A percentile compares a stretch with the other conserved stretches of the same genome.
Evolutionary conservation across 192 early-diverging fungal genomes (phyloP).

Genomic region (Coemansia sp.): DNA sequence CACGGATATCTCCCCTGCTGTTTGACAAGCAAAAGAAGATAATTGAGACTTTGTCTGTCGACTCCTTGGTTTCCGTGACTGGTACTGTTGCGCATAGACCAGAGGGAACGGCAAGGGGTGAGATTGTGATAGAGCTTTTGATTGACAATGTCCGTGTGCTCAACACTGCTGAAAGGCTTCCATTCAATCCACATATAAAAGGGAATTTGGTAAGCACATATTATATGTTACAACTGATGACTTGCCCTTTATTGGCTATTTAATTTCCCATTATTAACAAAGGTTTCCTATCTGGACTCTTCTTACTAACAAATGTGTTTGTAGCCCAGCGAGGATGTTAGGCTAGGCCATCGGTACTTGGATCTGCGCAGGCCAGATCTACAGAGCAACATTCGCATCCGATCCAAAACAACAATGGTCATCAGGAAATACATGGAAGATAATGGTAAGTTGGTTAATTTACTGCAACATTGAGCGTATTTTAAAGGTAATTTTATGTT

Average conservation of each 20-base stretch:
- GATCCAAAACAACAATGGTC: constrained; percentile 66
- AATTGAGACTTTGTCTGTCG: constrained; percentile 57
- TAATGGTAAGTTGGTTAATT: constrained; percentile 50
- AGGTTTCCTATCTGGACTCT: not conserved
- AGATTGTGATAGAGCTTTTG: constrained; percentile 67
- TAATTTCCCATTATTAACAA: not conserved
- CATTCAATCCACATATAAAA: constrained; percentile 38
- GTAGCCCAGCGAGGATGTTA: constrained; percentile 73
- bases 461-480: not conserved
- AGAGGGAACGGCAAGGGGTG: constrained; percentile 34
- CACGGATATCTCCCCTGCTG: constrained; percentile 44
- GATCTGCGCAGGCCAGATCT: constrained; percentile 79
- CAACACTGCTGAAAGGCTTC: constrained; percentile 59
- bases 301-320: not conserved
- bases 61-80: constrained; percentile 70
- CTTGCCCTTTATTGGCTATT: not conserved
- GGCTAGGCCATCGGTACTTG: constrained; percentile 74
- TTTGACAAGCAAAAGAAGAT: constrained; percentile 28
- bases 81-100: constrained; percentile 68
- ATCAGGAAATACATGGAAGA: constrained; percentile 70
- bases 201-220: constrained; percentile 21
- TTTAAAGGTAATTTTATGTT: too few species aligned
- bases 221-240: not conserved
- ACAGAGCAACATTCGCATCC: constrained; percentile 70
- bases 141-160: constrained; percentile 62